Percentiles rank a stretch among this genome's conserved stretches.
phyloP scores from a whole-genome alignment of 208 protist species.

The Naegleria gruberi region DNA sequence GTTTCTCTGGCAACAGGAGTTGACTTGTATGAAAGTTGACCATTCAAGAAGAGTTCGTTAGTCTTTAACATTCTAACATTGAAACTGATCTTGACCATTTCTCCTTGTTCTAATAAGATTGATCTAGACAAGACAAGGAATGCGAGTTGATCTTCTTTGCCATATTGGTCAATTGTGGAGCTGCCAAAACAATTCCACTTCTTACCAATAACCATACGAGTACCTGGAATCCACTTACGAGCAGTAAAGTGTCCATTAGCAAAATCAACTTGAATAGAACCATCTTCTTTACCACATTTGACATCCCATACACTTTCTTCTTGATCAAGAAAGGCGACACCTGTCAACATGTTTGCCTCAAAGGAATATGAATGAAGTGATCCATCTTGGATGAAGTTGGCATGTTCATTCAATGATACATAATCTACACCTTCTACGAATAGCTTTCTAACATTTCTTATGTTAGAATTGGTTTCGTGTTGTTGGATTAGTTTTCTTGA shows the following conservation, averaged over 20 bases:
- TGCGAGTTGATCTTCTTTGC: not conserved
- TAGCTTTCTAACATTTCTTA: not conserved
- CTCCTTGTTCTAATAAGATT: not conserved
- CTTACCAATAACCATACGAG: not conserved
- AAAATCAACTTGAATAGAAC: not conserved
- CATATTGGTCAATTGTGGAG: too few species aligned
- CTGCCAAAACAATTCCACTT: not conserved
- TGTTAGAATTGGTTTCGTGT: not conserved
- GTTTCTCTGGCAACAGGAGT: not conserved
- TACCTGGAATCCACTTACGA: not conserved
- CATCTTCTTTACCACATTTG: not conserved
- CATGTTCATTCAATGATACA: not conserved
- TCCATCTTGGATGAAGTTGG: not conserved
- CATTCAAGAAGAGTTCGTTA: not conserved
- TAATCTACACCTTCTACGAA: not conserved
- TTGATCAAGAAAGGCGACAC: not conserved
- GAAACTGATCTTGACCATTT: not conserved
- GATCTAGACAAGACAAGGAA: not conserved
- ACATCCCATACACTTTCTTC: not conserved
- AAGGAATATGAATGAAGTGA: not conserved
- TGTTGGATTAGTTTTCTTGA: not conserved
- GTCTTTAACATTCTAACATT: not conserved
- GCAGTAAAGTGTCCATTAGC: not conserved
- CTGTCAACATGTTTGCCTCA: not conserved
- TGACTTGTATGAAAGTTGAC: not conserved